These are phyloP conservation scores for Pythium brachiatum DNA, from an alignment of 352 stramenopile species.

Conservation along the genomic window DNA sequence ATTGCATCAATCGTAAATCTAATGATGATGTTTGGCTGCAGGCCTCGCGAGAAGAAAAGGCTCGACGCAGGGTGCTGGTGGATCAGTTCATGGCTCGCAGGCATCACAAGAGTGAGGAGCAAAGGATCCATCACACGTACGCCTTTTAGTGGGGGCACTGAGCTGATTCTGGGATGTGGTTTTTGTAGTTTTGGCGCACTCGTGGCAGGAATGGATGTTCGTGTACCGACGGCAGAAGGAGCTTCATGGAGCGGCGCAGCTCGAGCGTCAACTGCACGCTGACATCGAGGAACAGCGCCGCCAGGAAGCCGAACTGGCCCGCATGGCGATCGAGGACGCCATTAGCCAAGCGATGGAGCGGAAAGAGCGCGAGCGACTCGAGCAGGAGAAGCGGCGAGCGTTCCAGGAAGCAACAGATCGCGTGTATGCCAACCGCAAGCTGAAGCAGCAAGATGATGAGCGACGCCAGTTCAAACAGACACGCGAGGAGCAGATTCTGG, in stretches of 20 bases:
- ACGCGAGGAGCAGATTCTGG: conserved; percentile 18
- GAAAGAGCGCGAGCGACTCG: conserved; percentile 24
- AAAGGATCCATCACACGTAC: too few species aligned
- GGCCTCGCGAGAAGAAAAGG: conserved; percentile 31
- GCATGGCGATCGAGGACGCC: conserved; percentile 53
- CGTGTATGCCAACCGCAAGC: conserved; percentile 43
- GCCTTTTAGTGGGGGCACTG: too few species aligned
- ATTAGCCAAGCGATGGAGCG: conserved; percentile 32
- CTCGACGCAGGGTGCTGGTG: conserved; percentile 25
- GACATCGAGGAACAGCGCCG: conserved; percentile 31
- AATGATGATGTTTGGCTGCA: conserved; percentile 9
- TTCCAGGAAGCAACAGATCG: conserved; percentile 46
- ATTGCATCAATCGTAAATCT: background rate
- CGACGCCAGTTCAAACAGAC: conserved; percentile 40
- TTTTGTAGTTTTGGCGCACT: conserved; percentile 6
- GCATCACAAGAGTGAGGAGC: conserved; percentile 34
- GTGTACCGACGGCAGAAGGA: conserved; percentile 46
- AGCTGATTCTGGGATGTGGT: background rate
- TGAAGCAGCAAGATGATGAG: conserved; percentile 52
- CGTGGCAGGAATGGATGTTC: conserved; percentile 36
- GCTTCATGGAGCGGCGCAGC: conserved; percentile 35
- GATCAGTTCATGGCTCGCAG: conserved; percentile 32
- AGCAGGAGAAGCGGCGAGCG: conserved; percentile 33
- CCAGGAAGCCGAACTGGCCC: conserved; percentile 27
- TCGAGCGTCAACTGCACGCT: conserved; percentile 38